Conservation (phyloP, 306 rosid species). For the Gynostemma pentaphyllum region DNA sequence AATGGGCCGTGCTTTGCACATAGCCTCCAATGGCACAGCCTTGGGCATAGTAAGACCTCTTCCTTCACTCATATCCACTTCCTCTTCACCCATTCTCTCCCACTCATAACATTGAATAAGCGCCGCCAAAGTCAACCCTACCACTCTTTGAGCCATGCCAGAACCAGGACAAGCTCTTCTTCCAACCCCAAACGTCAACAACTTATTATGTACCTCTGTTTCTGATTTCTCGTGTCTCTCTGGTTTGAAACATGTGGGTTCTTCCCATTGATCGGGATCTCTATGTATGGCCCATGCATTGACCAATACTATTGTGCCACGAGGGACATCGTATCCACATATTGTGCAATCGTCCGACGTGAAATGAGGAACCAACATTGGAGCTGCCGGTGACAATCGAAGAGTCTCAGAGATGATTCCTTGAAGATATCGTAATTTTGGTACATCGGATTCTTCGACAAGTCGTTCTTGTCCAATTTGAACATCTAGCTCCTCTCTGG, state of each 20-base stretch:
- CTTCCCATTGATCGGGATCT: constrained; percentile 21
- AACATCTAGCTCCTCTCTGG: constrained; percentile 13
- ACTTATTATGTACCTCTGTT: background rate
- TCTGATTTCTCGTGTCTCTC: constrained; percentile 13
- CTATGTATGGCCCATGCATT: constrained; percentile 36
- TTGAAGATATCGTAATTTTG: constrained; percentile 22
- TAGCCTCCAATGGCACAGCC: constrained; percentile 21
- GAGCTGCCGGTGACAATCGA: constrained; percentile 19
- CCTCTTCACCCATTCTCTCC: constrained; percentile 15
- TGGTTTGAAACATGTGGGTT: constrained; percentile 16
- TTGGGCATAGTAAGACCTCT: constrained; percentile 28
- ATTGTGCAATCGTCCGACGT: constrained; percentile 17
- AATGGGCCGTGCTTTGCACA: constrained; percentile 19
- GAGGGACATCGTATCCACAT: constrained; percentile 14
- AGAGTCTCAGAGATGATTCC: constrained; percentile 24
- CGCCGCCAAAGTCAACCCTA: constrained; percentile 27
- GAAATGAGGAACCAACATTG: constrained; percentile 18
- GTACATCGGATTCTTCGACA: constrained; percentile 18
- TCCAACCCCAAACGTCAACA: constrained; percentile 23
- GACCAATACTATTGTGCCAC: constrained; percentile 17
- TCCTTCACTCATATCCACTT: constrained; percentile 26
- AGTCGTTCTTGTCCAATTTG: constrained; percentile 12
- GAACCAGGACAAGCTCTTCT: constrained; percentile 28
- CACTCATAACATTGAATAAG: constrained; percentile 32
- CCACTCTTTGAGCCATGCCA: constrained; percentile 21